Conservation (phyloP, 768 basidiomycete species). For the Tubosaeta sp. region DNA sequence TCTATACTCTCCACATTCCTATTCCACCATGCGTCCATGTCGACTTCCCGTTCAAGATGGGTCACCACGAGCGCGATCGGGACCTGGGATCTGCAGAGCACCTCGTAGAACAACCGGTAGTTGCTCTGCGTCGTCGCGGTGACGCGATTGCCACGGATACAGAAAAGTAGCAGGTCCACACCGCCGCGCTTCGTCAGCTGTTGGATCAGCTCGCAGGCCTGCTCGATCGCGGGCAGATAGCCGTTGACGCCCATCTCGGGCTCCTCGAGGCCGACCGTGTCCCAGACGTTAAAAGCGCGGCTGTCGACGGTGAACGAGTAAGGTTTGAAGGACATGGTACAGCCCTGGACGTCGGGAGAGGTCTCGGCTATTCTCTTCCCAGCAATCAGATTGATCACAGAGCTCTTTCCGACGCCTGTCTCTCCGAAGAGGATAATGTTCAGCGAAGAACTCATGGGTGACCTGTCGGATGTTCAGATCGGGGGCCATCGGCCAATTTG, state of each 20-base stretch:
- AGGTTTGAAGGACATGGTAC: constrained; percentile 33
- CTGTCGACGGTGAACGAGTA: constrained; percentile 24
- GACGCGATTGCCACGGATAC: constrained; percentile 40
- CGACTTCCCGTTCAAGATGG: constrained; percentile 33
- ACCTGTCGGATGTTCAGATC: not conserved
- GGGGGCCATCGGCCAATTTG: not conserved
- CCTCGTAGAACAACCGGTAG: constrained; percentile 39
- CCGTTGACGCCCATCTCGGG: constrained; percentile 23
- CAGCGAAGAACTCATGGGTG: constrained; percentile 16
- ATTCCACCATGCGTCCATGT: constrained; percentile 35
- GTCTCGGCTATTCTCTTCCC: constrained; percentile 20
- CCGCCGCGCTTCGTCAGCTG: constrained; percentile 29
- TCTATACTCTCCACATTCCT: constrained; percentile 23
- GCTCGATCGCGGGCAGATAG: constrained; percentile 28
- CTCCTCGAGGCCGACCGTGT: constrained; percentile 35
- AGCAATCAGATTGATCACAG: constrained; percentile 32
- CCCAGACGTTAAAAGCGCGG: constrained; percentile 26
- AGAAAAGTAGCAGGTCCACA: constrained; percentile 39
- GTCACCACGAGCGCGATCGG: constrained; percentile 34
- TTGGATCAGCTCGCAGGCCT: constrained; percentile 32
- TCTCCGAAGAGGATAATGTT: constrained; percentile 46
- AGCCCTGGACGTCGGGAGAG: constrained; percentile 31
- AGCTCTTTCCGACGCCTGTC: constrained; percentile 36
- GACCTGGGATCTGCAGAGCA: constrained; percentile 35
- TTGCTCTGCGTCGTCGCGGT: constrained; percentile 35